Evolutionary conservation across 805 yeast genomes (phyloP).

Genomic region (Debaryomyces castellii): DNA sequence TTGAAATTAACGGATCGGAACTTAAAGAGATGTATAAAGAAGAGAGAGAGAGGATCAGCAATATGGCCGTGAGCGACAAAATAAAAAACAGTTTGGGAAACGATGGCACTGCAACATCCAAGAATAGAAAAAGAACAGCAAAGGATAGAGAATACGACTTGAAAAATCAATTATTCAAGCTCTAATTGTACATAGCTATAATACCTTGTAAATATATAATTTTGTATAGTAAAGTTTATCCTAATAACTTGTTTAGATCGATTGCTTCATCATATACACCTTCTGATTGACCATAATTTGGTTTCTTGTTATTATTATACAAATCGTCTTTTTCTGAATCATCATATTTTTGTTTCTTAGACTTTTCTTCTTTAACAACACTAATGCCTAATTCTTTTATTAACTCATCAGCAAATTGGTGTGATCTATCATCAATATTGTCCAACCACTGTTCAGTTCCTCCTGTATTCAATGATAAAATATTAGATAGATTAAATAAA

Average conservation of each 20-base stretch:
- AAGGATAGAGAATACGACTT: constrained; percentile 44
- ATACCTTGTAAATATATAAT: constrained; percentile 2
- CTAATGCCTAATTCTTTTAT: constrained; percentile 19
- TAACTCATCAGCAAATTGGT: constrained; percentile 17
- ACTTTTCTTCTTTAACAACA: constrained; percentile 12
- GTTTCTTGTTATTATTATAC: constrained; percentile 14
- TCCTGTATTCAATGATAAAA: constrained; percentile 16
- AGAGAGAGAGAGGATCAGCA: constrained; percentile 29
- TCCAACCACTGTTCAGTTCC: constrained; percentile 15
- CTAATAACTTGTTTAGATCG: constrained; percentile 18
- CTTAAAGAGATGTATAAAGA: constrained; percentile 20
- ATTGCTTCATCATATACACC: constrained; percentile 24
- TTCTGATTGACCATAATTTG: constrained; percentile 24
- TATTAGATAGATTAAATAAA: constrained; percentile 30
- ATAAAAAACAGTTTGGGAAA: constrained; percentile 36
- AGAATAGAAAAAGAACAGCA: constrained; percentile 40
- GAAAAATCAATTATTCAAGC: constrained; percentile 37
- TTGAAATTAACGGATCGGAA: constrained; percentile 25
- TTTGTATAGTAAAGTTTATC: neutral
- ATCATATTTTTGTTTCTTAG: constrained; percentile 6
- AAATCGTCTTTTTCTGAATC: constrained; percentile 7
- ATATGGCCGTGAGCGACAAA: constrained; percentile 25
- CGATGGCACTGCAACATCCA: constrained; percentile 36
- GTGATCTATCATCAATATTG: constrained; percentile 11
- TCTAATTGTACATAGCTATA: constrained; percentile 11